Conservation (phyloP, 768 basidiomycete genomes). For the Rhodotorula babjevae region DNA sequence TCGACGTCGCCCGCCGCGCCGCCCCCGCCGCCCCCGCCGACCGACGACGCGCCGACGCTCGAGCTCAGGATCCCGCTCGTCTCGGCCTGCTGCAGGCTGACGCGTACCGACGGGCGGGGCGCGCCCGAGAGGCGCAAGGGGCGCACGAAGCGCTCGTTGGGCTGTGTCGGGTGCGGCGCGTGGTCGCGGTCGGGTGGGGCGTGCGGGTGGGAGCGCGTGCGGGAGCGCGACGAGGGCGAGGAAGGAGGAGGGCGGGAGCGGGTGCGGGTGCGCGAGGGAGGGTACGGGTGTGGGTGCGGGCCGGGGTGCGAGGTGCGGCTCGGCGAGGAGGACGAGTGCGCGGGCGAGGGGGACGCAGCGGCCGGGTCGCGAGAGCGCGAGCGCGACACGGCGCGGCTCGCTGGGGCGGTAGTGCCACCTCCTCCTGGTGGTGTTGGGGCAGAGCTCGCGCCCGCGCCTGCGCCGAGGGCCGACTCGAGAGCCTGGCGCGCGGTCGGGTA, state of each 20-base stretch:
- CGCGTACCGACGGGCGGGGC: not conserved
- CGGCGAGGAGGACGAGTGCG: no score
- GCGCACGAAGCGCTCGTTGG: constrained; percentile 7
- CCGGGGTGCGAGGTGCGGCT: no score
- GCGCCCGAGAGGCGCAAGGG: constrained; percentile 15
- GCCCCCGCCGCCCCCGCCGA: no score
- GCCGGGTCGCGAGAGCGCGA: not conserved
- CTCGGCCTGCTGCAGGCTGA: constrained; percentile 2
- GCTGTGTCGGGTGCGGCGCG: not conserved
- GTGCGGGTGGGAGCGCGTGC: no score
- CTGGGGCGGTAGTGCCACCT: no score
- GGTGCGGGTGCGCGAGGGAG: no score
- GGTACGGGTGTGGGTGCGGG: no score
- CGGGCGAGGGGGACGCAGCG: not conserved
- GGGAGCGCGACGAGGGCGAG: not conserved
- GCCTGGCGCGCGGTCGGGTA: not conserved
- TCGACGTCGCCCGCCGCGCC: not conserved
- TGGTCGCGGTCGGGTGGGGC: not conserved
- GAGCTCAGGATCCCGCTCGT: not conserved
- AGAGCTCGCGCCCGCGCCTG: fast-evolving
- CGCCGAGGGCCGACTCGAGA: not conserved
- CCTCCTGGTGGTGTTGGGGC: not conserved
- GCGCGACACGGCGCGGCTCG: not conserved
- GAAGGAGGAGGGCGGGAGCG: no score
- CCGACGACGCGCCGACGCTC: not conserved